phyloP scores from a whole-genome alignment of 768 basidiomycete genomes.

The Pleurotus eryngii region DNA sequence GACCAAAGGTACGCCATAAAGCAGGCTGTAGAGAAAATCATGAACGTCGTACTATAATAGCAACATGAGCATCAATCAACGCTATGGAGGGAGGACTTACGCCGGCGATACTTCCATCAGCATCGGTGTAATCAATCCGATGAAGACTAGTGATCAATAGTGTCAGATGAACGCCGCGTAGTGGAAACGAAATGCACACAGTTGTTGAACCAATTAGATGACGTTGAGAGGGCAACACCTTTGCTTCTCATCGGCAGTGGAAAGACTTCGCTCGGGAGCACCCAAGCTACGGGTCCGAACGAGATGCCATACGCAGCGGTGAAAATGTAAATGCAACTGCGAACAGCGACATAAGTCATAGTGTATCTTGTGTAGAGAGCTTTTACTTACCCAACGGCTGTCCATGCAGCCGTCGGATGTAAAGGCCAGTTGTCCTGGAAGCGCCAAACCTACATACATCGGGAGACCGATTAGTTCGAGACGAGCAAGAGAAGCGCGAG shows the following conservation, averaged over 20 bases:
- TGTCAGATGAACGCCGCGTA: not conserved
- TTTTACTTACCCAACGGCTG: slow-evolving; percentile 55
- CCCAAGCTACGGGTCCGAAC: slow-evolving; percentile 81
- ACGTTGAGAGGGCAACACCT: slow-evolving; percentile 80
- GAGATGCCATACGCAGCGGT: slow-evolving; percentile 76
- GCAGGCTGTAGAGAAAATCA: slow-evolving; percentile 62
- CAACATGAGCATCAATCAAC: not conserved
- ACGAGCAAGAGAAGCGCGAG: not conserved
- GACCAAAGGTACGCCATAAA: slow-evolving; percentile 70
- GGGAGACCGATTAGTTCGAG: slow-evolving; percentile 2
- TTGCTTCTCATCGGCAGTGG: slow-evolving; percentile 74
- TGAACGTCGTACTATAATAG: slow-evolving; percentile 57
- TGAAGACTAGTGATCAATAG: slow-evolving; percentile 47
- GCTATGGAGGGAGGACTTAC: slow-evolving; percentile 31
- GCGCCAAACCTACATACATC: slow-evolving; percentile 35
- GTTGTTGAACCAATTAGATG: slow-evolving; percentile 86
- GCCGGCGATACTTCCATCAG: slow-evolving; percentile 59
- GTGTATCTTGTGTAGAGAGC: not conserved
- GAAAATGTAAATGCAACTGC: slow-evolving; percentile 67
- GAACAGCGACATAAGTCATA: not conserved
- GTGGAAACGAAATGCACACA: slow-evolving; percentile 36
- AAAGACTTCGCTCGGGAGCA: slow-evolving; percentile 82
- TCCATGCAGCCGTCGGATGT: slow-evolving; percentile 60
- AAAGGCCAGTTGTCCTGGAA: slow-evolving; percentile 57
- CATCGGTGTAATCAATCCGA: slow-evolving; percentile 71